Conservation (phyloP, 352 stramenopile genomes). For the Phytophthora meadii region DNA sequence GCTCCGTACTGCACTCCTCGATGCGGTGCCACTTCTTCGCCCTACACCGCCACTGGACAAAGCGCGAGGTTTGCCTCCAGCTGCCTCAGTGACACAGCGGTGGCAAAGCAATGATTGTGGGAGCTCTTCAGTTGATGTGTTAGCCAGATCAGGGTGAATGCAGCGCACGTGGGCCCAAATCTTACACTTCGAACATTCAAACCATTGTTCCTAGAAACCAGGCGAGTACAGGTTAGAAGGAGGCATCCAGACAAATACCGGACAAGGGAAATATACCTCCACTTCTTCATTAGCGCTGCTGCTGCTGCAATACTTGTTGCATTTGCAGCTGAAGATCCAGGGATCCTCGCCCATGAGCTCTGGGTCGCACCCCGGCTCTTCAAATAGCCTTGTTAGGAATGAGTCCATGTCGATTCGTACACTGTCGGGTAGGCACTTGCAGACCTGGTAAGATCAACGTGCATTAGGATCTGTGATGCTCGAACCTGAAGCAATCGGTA, state of each 20-base stretch:
- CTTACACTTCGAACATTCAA: conserved; percentile 82
- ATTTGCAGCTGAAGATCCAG: conserved; percentile 82
- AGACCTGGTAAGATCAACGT: conserved; percentile 50
- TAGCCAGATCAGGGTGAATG: conserved; percentile 55
- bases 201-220: conserved; percentile 70
- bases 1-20: conserved; percentile 18
- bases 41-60: conserved; percentile 37
- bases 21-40: conserved; percentile 38
- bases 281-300: conserved; percentile 48
- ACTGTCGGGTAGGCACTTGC: conserved; percentile 85
- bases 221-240: conserved; percentile 2
- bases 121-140: conserved; percentile 44
- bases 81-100: conserved; percentile 42
- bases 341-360: conserved; percentile 58
- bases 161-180: conserved; percentile 82
- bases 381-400: conserved; percentile 78
- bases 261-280: conserved; percentile 44
- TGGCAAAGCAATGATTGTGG: conserved; percentile 66
- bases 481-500: too few species aligned
- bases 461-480: background rate
- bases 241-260: conserved; percentile 1
- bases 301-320: conserved; percentile 72
- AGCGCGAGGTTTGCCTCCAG: conserved; percentile 6
- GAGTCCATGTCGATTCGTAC: conserved; percentile 89
- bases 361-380: conserved; percentile 34